Evolutionary conservation across 108 stramenopile species (phyloP), one percentile per base, ranked within the genome.

Genomic region (Chaetoceros tenuissimus): DNA sequence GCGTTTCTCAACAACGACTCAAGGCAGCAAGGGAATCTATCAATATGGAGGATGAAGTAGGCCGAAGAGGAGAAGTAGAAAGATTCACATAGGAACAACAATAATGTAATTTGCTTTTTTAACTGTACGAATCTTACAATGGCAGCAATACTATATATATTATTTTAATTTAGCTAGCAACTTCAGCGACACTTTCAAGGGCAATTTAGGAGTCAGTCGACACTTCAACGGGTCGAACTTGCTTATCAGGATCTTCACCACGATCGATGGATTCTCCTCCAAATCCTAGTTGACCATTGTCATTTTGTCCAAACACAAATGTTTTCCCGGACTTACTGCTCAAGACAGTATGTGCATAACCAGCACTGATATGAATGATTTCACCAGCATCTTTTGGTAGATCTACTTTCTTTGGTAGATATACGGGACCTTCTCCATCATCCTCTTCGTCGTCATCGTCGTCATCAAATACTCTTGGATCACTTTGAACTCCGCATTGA

Each of bases 1-100:
- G 83, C 22, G 28, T 74, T 29, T 81, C 80, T 1, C 44, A 78
- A 55, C 77, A 87, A 57, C 70, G 85, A 20, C 72, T 91, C 18
- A 47, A 80, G 57, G 71, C 58, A 16, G 70, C 47, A 44, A 52
- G 29, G 69, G 51, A 48, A 43, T 64, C 7, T 47, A 64, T 27
- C 34, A 47, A 1, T 52, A 71, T 26, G 59, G 59, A 52, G 48
- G 57, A 20, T 24, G 53, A 29, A 13, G 8, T 40, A 40, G 8
- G 13, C 5, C 5, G 34, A 40, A 40, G 34, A 40, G 75, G 70
- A 19, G 75, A 71, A 28, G 24, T 66, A 26, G 75, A 77, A 21
- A 28, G 70, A 46, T 57, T 71, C 27, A 40, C 34, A 5, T 40
- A 40, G 34, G n/a, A n/a, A n/a, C n/a, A n/a, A n/a, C n/a, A n/a